phyloP scores from a whole-genome alignment of 2,329 filamentous ascomycete species.

The Coniochaeta ligniaria region DNA sequence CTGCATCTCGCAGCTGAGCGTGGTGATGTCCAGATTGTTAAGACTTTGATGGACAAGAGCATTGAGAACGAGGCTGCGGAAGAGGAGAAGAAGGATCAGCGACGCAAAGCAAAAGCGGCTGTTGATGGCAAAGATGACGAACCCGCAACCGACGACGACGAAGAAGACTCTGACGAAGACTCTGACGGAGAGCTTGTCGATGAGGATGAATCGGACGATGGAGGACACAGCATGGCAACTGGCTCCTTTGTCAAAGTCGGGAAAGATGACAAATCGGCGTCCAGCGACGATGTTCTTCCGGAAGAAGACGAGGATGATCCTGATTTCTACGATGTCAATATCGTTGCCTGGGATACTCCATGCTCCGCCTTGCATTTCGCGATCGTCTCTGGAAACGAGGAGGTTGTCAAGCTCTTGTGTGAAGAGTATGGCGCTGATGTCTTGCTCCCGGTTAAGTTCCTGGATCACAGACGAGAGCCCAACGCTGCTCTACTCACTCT shows the following conservation, averaged over 20 bases:
- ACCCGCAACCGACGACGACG: conserved; percentile 24
- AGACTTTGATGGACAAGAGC: conserved; percentile 63
- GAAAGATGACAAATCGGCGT: conserved; percentile 22
- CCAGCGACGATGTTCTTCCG: conserved; percentile 26
- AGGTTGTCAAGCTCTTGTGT: conserved; percentile 63
- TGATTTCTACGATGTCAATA: conserved; percentile 73
- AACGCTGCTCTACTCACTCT: conserved; percentile 52
- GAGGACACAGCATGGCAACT: conserved; percentile 49
- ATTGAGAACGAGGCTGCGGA: conserved; percentile 65
- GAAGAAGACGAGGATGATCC: conserved; percentile 60
- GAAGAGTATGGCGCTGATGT: conserved; percentile 68
- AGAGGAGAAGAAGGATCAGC: conserved; percentile 47
- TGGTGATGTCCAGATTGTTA: too few species aligned
- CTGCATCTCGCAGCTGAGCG: too few species aligned
- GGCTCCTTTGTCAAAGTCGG: conserved; percentile 68
- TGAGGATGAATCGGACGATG: conserved; percentile 34
- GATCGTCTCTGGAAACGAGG: conserved; percentile 63
- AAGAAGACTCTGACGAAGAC: conserved; percentile 20
- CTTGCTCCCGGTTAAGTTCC: conserved; percentile 65
- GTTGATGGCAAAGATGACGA: conserved; percentile 15
- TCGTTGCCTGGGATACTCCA: conserved; percentile 71
- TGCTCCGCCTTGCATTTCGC: conserved; percentile 72
- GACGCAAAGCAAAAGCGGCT: conserved; percentile 25
- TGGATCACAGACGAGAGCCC: conserved; percentile 38
- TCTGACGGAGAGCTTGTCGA: conserved; percentile 40